Evolutionary conservation across 305 asterid species (phyloP).

Genomic region (Solanum hybrid): DNA sequence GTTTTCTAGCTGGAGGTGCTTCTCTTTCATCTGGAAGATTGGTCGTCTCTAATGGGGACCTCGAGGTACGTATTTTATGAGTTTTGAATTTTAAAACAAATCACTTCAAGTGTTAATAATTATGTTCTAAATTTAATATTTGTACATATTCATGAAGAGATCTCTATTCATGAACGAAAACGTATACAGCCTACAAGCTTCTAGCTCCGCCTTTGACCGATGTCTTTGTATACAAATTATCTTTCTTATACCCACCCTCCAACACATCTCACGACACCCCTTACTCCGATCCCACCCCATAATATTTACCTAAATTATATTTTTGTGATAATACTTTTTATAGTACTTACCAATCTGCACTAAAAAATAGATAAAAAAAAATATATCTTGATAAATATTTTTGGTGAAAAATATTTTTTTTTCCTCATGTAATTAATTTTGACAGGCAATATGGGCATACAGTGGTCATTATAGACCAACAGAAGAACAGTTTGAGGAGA

Average conservation of each 20-base stretch:
- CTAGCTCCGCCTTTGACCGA: not conserved
- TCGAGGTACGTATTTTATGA: conserved; percentile 14
- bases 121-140: not conserved
- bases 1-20: conserved; percentile 32
- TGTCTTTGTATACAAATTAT: not conserved
- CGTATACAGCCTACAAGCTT: not conserved
- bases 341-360: not conserved
- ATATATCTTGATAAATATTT: not conserved
- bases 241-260: not conserved
- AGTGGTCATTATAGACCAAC: conserved; percentile 46
- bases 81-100: not conserved
- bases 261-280: not conserved
- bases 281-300: not conserved
- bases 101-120: not conserved
- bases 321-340: not conserved
- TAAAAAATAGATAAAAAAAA: not conserved
- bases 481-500: conserved; percentile 30
- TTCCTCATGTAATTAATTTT: not conserved
- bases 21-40: conserved; percentile 26
- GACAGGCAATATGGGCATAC: conserved; percentile 40
- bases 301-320: not conserved
- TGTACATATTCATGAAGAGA: not conserved
- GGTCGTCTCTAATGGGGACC: conserved; percentile 7
- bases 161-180: not conserved
- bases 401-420: not conserved